Evolutionary conservation across 2,329 filamentous ascomycete genomes (phyloP).

Genomic region (Fusarium scirpi): DNA sequence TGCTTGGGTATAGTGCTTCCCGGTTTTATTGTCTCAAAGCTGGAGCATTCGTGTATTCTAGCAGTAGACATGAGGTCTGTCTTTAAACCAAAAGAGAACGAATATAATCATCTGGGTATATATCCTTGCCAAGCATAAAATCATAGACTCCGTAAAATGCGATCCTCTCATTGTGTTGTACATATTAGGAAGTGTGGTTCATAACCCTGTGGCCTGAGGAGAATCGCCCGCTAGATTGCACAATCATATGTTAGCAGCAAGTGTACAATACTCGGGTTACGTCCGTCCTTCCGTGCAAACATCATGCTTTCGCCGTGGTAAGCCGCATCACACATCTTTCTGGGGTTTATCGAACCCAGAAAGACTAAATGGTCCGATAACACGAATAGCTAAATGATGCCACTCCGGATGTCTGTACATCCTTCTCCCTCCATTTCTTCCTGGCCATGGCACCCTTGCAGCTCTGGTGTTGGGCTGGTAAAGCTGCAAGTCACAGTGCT

Average conservation of each 20-base stretch:
- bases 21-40: constrained; percentile 21
- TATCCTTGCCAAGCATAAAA: background rate
- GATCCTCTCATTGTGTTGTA: background rate
- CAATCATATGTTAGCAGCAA: background rate
- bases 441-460: constrained; percentile 43
- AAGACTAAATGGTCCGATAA: background rate
- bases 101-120: constrained; percentile 25
- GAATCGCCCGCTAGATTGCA: background rate
- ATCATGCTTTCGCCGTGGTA: background rate
- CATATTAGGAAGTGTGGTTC: background rate
- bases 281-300: constrained; percentile 21
- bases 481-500: constrained; percentile 38
- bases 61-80: constrained; percentile 6
- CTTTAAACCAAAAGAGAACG: constrained; percentile 17
- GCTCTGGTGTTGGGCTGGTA: constrained; percentile 41
- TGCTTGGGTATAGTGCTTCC: constrained; percentile 11
- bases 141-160: background rate
- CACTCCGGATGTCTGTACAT: background rate
- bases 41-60: constrained; percentile 15
- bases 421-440: constrained; percentile 13
- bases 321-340: background rate
- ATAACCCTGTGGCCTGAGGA: background rate
- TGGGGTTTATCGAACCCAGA: background rate
- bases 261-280: constrained; percentile 2
- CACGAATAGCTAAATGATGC: background rate